Percentiles rank a stretch among this genome's conserved stretches.
These are phyloP conservation scores for Cercospora zeae-maydis DNA, from an alignment of 2,329 filamentous ascomycete genomes.

Conservation along the genomic window DNA sequence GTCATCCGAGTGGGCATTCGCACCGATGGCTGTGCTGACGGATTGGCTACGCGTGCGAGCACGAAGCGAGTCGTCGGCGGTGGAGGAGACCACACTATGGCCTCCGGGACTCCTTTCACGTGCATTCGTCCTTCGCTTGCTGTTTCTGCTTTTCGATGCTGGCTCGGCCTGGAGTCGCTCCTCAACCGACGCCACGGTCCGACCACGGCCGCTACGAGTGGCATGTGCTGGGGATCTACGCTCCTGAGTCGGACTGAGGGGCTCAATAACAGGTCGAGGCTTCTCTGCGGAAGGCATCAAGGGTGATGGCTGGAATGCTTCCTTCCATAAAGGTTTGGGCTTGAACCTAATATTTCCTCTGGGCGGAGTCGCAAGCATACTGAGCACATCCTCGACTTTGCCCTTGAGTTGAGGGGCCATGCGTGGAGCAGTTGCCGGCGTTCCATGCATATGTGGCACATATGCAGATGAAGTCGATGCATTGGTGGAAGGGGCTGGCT, in stretches of 20 bases:
- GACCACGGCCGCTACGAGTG: conserved; percentile 12
- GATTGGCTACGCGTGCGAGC: conserved; percentile 50
- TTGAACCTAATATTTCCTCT: conserved; percentile 9
- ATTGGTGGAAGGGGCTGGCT: conserved; percentile 12
- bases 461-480: conserved; percentile 15
- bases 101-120: conserved; percentile 27
- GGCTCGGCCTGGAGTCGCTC: conserved; percentile 17
- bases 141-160: conserved; percentile 14
- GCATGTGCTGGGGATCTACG: conserved; percentile 23
- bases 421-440: conserved; percentile 29
- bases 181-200: conserved; percentile 16
- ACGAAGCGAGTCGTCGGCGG: conserved; percentile 43
- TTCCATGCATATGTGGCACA: conserved; percentile 17
- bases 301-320: conserved; percentile 26
- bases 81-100: conserved; percentile 46
- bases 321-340: conserved; percentile 32
- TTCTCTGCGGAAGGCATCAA: conserved; percentile 16
- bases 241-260: conserved; percentile 35
- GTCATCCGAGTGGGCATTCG: conserved; percentile 38
- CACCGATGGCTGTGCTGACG: conserved; percentile 46
- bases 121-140: conserved; percentile 16
- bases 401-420: conserved; percentile 19
- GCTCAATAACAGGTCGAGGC: conserved; percentile 34
- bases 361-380: conserved; percentile 31
- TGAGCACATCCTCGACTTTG: conserved; percentile 27